Conservation (phyloP, 208 protist species). For the Wallacemonas sp. region DNA sequence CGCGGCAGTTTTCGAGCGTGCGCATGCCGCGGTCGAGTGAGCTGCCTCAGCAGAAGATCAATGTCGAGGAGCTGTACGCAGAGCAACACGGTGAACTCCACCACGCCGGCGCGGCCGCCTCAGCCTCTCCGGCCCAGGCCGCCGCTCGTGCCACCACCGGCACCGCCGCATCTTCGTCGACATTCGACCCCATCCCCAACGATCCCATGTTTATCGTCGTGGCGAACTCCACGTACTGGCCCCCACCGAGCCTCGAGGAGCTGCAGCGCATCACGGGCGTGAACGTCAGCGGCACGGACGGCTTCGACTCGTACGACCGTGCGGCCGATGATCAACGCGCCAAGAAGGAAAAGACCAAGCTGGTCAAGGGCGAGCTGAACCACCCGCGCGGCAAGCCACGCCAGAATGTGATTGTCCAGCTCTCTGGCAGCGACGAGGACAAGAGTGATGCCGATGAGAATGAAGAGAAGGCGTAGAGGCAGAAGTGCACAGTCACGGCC, state of each 20-base stretch:
- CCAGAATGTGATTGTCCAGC: constrained; percentile 55
- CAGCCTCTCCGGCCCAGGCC: neutral
- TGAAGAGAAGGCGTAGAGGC: neutral
- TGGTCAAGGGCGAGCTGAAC: constrained; percentile 79
- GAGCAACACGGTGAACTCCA: constrained; percentile 15
- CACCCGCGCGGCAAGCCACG: constrained; percentile 79
- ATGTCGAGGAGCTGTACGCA: constrained; percentile 61
- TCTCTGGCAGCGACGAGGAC: constrained; percentile 44
- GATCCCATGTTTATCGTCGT: constrained; percentile 80
- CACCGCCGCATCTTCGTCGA: neutral
- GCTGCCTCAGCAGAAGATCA: constrained; percentile 37
- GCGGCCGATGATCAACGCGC: constrained; percentile 67
- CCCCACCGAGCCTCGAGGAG: constrained; percentile 67
- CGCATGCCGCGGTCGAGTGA: constrained; percentile 63
- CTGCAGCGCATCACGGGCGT: constrained; percentile 50
- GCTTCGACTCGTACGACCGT: constrained; percentile 84
- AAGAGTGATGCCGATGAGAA: constrained; percentile 22
- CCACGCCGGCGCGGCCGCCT: neutral
- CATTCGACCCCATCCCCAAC: constrained; percentile 80
- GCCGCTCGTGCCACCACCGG: too few species aligned
- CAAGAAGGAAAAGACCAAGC: constrained; percentile 47
- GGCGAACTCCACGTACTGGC: constrained; percentile 63
- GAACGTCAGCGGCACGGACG: constrained; percentile 36
- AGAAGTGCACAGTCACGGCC: too few species aligned
- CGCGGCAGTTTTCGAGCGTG: constrained; percentile 75